Conservation (phyloP, 257 asterid species). For the Orobanche coerulescens region DNA sequence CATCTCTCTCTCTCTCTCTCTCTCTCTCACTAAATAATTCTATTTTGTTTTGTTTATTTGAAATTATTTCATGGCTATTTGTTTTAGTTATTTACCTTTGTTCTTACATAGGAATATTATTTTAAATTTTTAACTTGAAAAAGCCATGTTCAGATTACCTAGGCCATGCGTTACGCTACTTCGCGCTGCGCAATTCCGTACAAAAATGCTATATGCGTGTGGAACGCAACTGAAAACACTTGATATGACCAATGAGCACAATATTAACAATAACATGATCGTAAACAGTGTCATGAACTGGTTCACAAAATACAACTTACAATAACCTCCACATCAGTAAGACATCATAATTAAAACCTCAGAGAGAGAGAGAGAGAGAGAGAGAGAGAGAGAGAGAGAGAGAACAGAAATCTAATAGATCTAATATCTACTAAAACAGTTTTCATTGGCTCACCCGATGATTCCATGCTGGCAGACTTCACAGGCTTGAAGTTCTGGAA, state of each 20-base stretch:
- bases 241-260: background rate
- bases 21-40: no score
- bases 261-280: background rate
- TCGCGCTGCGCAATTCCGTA: no score
- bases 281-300: background rate
- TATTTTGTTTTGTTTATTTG: no score
- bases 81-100: no score
- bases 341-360: conserved; percentile 7
- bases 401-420: background rate
- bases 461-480: conserved; percentile 33
- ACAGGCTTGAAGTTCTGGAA: conserved; percentile 18
- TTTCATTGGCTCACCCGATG: conserved; percentile 33
- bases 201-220: no score
- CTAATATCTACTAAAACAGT: conserved; percentile 11
- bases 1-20: no score
- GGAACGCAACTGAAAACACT: no score
- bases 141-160: no score
- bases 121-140: no score
- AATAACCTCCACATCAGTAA: background rate
- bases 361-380: background rate
- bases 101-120: no score
- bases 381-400: background rate
- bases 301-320: conserved; percentile 7
- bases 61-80: no score
- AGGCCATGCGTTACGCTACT: no score